Base-by-base conservation (phyloP, 371 early-diverging fungal genomes). In the Syncephalastrum monosporum region DNA sequence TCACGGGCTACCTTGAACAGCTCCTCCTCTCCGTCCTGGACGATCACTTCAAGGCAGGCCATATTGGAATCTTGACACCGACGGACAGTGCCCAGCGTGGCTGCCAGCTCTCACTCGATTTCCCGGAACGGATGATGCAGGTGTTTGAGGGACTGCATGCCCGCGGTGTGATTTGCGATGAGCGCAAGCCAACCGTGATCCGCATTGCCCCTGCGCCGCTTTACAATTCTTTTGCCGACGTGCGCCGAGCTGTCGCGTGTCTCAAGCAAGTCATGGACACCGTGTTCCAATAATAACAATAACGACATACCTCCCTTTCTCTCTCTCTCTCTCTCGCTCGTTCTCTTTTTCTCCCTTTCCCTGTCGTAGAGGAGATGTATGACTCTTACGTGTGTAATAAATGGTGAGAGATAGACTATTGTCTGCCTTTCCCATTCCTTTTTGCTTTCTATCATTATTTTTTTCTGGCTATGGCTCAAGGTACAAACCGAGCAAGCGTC, bases 151-250 rank as follows among this genome's bases (percentile, higher is more conserved):
- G 64, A 0, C 71, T 96, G 53, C 77, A 81, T 50, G 65, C 68
- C 1, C 73, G 72, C 4, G 97, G 93, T 4, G 85, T 96, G 2
- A 81, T 96, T 44, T 84, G 87, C 25, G 98, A 98, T 65, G 92
- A 94, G 60, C 81, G 98, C 44, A 86, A 90, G 65, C 97, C 97
- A 0, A 88, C 96, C 67, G 92, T 92, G 41, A 94, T 98, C 60
- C 83, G 98, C 43, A 75, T 97, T 25, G 92, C 95, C 7, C 98
- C 97, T 5, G 81, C 84, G 3, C 94, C 98, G 5, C 75, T 97
- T 29, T 96, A 96, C 70, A 92, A 92, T 68, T 82, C 86, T 4
- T 97, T 91, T 71, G 71, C 63, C 47, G 98, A 98, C 56, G 91
- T 93, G 2, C 67, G 69, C 48, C 25, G 53, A 16, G 79, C 74